Base-by-base conservation (phyloP, 2,329 filamentous ascomycete species). In the Gnomoniopsis smithogilvyi region DNA sequence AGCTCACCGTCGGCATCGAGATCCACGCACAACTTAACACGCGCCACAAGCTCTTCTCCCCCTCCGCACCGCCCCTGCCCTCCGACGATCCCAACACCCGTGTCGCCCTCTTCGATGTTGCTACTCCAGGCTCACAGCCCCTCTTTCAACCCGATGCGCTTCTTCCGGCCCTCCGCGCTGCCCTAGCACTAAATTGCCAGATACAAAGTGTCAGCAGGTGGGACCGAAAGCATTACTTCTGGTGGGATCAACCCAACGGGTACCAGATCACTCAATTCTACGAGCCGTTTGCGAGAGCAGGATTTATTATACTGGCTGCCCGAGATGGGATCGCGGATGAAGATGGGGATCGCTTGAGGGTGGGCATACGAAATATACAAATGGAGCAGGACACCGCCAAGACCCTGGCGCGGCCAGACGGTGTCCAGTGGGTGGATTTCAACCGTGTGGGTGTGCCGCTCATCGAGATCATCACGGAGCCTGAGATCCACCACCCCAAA, bases 191-290 rank as follows among this genome's bases (percentile, higher is more conserved):
- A 48, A 84, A 88, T 59, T 98, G 95, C 73, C 76, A 86, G 1
- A 82, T 98, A 54, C 89, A 96, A 69, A 78, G 75, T 1, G 81
- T 84, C 66, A 96, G 92, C 72, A 85, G 85, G 56, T 99, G 97
- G 75, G 95, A 99, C 73, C 83, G 95, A 64, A 99, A 99, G 73
- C 95, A 99, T 74, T 99, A 99, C 75, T 98, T 99, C 74, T 96
- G 97, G 78, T 96, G 95, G 84, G 95, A 99, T 73, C 95, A 99
- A 73, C 95, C 95, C 0, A 84, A 91, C 0, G 95, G 95, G 0
- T 99, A 99, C 73, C 95, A 99, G 73, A 96, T 99, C 63, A 99
- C 95, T 1, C 95, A 99, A 70, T 98, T 94, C 76, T 97, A 98
- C 72, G 78, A 86, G 59, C 86, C 86, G 0, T 85, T 89, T 65